Percentiles rank a stretch among this genome's conserved stretches.
Conservation (phyloP, 164 flowering plant species). For the Piper longum region DNA sequence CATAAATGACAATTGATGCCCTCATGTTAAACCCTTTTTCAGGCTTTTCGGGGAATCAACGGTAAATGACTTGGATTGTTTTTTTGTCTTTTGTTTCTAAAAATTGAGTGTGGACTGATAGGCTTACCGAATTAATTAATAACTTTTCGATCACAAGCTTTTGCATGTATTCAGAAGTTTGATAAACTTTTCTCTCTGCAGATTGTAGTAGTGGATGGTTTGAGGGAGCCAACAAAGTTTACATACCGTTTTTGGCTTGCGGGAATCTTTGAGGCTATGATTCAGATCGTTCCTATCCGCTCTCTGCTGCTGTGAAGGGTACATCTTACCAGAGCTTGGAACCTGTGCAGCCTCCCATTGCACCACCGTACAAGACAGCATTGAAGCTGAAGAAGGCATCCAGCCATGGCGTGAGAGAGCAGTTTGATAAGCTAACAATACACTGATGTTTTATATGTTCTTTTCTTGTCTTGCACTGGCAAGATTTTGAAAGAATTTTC, state of each 20-base stretch:
- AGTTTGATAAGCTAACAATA: constrained; percentile 41
- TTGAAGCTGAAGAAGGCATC: constrained; percentile 85
- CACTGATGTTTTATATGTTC: constrained; percentile 11
- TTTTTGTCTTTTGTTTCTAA: too few relatives aligned
- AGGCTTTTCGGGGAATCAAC: too few relatives aligned
- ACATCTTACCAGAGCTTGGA: constrained; percentile 68
- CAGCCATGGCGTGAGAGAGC: constrained; percentile 45
- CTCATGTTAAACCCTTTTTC: too few relatives aligned
- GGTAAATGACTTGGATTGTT: too few relatives aligned
- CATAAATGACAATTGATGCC: too few relatives aligned
- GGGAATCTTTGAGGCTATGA: constrained; percentile 89
- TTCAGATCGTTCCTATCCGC: constrained; percentile 94
- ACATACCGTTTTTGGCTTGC: constrained; percentile 91
- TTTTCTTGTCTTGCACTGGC: too few relatives aligned
- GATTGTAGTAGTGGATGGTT: constrained; percentile 97
- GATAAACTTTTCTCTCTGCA: constrained; percentile 12
- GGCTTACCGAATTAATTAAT: not conserved
- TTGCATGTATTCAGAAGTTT: not conserved
- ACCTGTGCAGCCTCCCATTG: constrained; percentile 95
- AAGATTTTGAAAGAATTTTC: too few relatives aligned
- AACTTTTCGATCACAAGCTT: not conserved
- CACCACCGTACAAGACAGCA: constrained; percentile 92
- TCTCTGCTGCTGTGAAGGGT: constrained; percentile 58
- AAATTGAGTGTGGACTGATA: too few relatives aligned
- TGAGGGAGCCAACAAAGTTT: constrained; percentile 92